A percentile compares a stretch with the other conserved stretches of the same genome.
phyloP scores from a whole-genome alignment of 257 asterid species.

The Rauvolfia tetraphylla region DNA sequence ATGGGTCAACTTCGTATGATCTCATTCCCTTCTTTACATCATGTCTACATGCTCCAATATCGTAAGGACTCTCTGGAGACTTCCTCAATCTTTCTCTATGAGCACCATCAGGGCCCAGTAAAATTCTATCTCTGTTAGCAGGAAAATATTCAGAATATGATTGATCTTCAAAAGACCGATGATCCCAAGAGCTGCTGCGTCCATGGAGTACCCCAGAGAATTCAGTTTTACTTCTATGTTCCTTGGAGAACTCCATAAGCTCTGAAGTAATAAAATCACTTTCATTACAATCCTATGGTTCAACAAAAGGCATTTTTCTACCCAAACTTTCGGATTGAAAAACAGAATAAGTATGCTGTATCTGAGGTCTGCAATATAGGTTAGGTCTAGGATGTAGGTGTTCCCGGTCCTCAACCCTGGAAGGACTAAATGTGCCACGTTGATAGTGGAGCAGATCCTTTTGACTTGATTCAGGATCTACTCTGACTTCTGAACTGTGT shows the following conservation, averaged over 20 bases:
- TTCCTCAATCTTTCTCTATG: conserved; percentile 15
- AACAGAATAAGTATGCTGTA: conserved; percentile 10
- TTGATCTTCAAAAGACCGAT: conserved; percentile 3
- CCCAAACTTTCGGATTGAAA: conserved; percentile 18
- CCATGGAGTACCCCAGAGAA: conserved; percentile 11
- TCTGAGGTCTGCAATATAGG: conserved; percentile 15
- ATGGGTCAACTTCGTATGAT: conserved; percentile 8
- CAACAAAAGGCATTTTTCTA: not conserved
- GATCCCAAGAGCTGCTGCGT: conserved; percentile 18
- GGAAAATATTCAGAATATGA: conserved; percentile 12
- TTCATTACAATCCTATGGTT: conserved; percentile 5
- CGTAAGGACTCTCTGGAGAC: conserved; percentile 10
- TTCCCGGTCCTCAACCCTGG: conserved; percentile 6
- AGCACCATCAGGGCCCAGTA: conserved; percentile 12
- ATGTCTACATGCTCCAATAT: conserved; percentile 17
- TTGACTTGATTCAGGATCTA: conserved; percentile 11
- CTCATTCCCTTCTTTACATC: conserved; percentile 8
- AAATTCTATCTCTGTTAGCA: conserved; percentile 13
- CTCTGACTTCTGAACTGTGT: conserved; percentile 9
- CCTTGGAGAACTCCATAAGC: conserved; percentile 6
- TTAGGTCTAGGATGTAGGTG: conserved; percentile 17
- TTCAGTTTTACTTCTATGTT: conserved; percentile 7
- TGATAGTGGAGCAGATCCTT: conserved; percentile 14
- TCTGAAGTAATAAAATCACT: conserved; percentile 11
- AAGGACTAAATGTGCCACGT: conserved; percentile 9